Percentiles rank a stretch among this genome's conserved stretches.
phyloP scores from a whole-genome alignment of 2,329 filamentous ascomycete genomes.

The Verticillium tricorpus region DNA sequence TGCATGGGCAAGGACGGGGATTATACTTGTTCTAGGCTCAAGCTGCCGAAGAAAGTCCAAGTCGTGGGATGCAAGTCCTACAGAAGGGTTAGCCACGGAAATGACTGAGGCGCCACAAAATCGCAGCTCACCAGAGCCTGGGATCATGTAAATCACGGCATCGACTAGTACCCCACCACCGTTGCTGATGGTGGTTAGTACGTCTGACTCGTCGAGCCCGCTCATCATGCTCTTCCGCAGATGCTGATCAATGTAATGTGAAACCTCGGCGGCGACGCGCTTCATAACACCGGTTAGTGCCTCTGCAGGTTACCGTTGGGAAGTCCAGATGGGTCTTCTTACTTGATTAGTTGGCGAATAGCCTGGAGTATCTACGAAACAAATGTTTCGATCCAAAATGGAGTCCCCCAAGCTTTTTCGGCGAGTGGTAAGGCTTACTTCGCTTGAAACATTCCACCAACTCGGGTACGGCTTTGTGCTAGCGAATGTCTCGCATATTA shows the following conservation, averaged over 20 bases:
- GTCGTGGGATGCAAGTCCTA: conserved; percentile 37
- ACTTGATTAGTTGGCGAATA: conserved; percentile 51
- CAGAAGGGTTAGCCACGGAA: conserved; percentile 23
- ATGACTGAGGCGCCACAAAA: neutral
- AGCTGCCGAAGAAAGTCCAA: conserved; percentile 68
- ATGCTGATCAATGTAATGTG: conserved; percentile 69
- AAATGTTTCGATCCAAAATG: conserved; percentile 85
- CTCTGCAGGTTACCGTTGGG: neutral
- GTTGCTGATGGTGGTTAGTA: conserved; percentile 73
- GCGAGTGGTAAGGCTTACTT: conserved; percentile 47
- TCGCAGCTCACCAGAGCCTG: conserved; percentile 52
- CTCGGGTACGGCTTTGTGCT: conserved; percentile 80
- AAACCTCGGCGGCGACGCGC: conserved; percentile 54
- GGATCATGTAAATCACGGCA: conserved; percentile 76
- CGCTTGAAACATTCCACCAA: conserved; percentile 83
- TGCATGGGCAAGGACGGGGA: conserved; percentile 74
- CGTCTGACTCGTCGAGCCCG: conserved; percentile 65
- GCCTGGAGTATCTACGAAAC: conserved; percentile 83
- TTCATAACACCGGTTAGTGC: conserved; percentile 24
- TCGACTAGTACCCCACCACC: conserved; percentile 82
- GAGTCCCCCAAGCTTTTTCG: conserved; percentile 58
- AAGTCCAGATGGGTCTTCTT: conserved; percentile 23
- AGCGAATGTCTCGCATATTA: conserved; percentile 64
- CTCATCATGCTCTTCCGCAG: conserved; percentile 57
- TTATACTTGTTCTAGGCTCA: conserved; percentile 72